Evolutionary conservation across 768 basidiomycete genomes (phyloP).

Genomic region (Rhizopogon vulgaris): DNA sequence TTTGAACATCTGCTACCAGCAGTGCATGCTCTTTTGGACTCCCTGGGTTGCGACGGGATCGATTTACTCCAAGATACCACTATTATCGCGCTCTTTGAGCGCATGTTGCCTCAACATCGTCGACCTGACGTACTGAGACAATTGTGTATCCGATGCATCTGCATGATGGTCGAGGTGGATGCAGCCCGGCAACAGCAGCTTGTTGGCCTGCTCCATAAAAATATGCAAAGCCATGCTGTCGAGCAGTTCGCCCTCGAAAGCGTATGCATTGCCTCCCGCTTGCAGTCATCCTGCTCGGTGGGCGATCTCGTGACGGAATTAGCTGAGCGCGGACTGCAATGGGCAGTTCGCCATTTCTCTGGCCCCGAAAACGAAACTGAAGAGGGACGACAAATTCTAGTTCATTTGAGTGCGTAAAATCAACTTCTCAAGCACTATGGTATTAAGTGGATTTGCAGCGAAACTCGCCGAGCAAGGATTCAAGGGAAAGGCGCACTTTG

Average conservation of each 20-base stretch:
- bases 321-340: slow-evolving; percentile 44
- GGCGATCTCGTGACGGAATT: slow-evolving; percentile 25
- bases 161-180: slow-evolving; percentile 20
- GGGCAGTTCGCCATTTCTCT: slow-evolving; percentile 44
- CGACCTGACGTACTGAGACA: background rate
- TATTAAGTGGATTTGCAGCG: slow-evolving; percentile 8
- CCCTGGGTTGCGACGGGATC: slow-evolving; percentile 12
- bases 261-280: slow-evolving; percentile 25
- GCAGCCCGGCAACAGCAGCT: slow-evolving; percentile 14
- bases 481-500: slow-evolving; percentile 45
- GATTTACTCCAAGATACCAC: slow-evolving; percentile 15
- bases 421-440: background rate
- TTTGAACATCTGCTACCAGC: slow-evolving; percentile 30
- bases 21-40: slow-evolving; percentile 44
- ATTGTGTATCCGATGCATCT: slow-evolving; percentile 19
- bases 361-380: slow-evolving; percentile 20
- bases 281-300: slow-evolving; percentile 15
- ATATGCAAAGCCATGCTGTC: slow-evolving; percentile 20
- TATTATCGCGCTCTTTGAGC: slow-evolving; percentile 19
- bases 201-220: slow-evolving; percentile 19
- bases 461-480: slow-evolving; percentile 7
- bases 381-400: slow-evolving; percentile 17
- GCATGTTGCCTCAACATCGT: slow-evolving; percentile 9
- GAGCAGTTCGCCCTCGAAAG: slow-evolving; percentile 24
- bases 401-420: slow-evolving; percentile 32